Conservation (phyloP, 1,284 basidiomycete genomes). For the Microbotryum lychnidis-dioicae region DNA sequence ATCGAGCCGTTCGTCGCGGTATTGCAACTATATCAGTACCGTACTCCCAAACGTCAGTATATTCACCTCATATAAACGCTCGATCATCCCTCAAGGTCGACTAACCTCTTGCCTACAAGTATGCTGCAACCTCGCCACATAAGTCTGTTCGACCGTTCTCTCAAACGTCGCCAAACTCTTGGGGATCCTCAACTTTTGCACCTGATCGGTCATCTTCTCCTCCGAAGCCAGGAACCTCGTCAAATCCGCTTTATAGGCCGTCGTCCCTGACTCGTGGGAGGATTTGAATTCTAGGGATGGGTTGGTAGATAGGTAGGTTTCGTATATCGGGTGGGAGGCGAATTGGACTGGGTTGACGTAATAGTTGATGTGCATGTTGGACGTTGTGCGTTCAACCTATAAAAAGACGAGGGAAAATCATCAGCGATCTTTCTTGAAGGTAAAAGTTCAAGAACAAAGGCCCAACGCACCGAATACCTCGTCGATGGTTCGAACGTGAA, state of each 20-base stretch:
- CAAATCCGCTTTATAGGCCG: constrained; percentile 12
- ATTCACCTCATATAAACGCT: too few species aligned
- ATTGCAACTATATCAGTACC: constrained; percentile 42
- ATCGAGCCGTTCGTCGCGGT: constrained; percentile 59
- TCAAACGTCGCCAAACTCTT: constrained; percentile 52
- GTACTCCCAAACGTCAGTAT: too few species aligned
- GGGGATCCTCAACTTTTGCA: constrained; percentile 30
- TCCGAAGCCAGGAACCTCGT: constrained; percentile 40
- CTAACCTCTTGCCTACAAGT: constrained; percentile 55
- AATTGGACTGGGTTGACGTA: constrained; percentile 78
- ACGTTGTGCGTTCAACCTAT: constrained; percentile 56
- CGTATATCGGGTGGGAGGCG: constrained; percentile 56
- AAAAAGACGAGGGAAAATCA: neutral
- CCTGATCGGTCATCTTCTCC: constrained; percentile 38
- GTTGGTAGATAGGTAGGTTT: constrained; percentile 26
- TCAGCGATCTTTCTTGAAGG: neutral
- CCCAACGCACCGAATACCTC: constrained; percentile 33
- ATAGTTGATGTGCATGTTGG: constrained; percentile 69
- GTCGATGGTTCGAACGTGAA: constrained; percentile 58
- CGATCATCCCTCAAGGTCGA: too few species aligned
- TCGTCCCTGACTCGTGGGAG: constrained; percentile 10
- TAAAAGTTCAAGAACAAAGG: neutral
- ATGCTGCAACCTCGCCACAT: constrained; percentile 59
- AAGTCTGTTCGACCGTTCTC: constrained; percentile 58
- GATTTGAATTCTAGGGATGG: constrained; percentile 24